Evolutionary conservation across 345 rosid species (phyloP).

Genomic region (Rubroshorea leprosula): DNA sequence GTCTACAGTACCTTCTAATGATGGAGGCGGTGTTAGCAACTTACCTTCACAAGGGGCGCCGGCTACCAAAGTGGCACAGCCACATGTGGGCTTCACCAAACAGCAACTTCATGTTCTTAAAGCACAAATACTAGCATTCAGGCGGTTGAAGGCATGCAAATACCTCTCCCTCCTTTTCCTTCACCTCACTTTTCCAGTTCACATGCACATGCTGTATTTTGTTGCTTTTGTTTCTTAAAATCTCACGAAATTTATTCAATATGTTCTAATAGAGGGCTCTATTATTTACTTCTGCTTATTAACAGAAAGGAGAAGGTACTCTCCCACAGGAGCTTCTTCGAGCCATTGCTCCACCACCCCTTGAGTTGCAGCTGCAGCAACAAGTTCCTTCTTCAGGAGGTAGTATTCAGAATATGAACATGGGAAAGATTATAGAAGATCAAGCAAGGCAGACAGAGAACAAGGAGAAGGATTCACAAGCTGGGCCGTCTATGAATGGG

Average conservation of each 20-base stretch:
- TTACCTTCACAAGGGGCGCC: conserved; percentile 45
- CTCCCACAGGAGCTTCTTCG: conserved; percentile 93
- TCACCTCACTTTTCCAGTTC: no score
- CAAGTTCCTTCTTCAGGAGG: conserved; percentile 44
- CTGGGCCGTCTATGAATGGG: conserved; percentile 40
- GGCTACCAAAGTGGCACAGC: conserved; percentile 49
- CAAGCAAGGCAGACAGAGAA: conserved; percentile 51
- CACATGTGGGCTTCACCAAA: conserved; percentile 70
- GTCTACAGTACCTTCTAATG: conserved; percentile 43
- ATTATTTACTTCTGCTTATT: conserved; percentile 23
- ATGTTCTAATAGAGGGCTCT: conserved; percentile 4
- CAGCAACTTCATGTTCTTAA: conserved; percentile 95
- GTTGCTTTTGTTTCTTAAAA: not conserved
- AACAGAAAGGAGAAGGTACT: conserved; percentile 88
- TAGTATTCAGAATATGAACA: conserved; percentile 52
- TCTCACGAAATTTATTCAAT: not conserved
- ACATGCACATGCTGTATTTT: not conserved
- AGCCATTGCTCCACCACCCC: conserved; percentile 86
- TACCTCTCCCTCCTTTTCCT: no score
- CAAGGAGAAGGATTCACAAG: conserved; percentile 49
- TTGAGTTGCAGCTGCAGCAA: conserved; percentile 61
- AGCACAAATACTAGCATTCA: conserved; percentile 95
- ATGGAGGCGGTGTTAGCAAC: conserved; percentile 35
- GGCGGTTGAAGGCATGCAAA: conserved; percentile 75
- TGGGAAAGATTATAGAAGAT: conserved; percentile 53